Evolutionary conservation across 2,329 filamentous ascomycete genomes (phyloP).

Genomic region (Ramularia collo-cygni): DNA sequence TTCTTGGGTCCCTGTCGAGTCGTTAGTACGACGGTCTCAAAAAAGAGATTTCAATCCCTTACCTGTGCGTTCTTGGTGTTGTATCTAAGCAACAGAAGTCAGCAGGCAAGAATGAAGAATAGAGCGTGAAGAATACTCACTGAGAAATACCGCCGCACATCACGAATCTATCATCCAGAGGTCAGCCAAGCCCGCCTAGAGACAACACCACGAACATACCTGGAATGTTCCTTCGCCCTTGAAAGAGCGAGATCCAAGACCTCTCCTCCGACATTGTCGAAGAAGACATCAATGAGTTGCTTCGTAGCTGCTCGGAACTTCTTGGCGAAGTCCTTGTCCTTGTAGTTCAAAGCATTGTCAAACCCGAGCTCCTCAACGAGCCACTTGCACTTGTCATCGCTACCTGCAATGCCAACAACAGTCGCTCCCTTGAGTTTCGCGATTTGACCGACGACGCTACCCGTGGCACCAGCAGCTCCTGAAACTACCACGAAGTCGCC

Average conservation of each 20-base stretch:
- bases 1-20: constrained; percentile 48
- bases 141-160: constrained; percentile 59
- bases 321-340: constrained; percentile 53
- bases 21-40: not conserved
- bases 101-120: too few species aligned
- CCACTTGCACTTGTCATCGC: constrained; percentile 61
- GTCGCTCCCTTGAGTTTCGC: constrained; percentile 63
- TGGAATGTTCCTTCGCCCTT: constrained; percentile 52
- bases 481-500: constrained; percentile 72
- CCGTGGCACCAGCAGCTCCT: constrained; percentile 71
- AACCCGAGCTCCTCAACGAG: constrained; percentile 59
- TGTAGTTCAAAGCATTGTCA: constrained; percentile 64
- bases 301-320: constrained; percentile 55
- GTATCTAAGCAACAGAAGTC: constrained; percentile 28
- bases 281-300: constrained; percentile 54
- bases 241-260: constrained; percentile 59
- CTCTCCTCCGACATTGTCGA: constrained; percentile 66
- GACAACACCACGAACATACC: constrained; percentile 42
- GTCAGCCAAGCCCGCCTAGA: too few species aligned
- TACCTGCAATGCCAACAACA: constrained; percentile 60
- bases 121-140: too few species aligned
- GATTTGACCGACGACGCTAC: constrained; percentile 69
- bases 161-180: not conserved
- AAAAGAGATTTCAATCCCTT: not conserved
- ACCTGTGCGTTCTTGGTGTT: constrained; percentile 43